These are phyloP conservation scores for Tolypocladium album DNA, from an alignment of 2,329 filamentous ascomycete genomes.

Conservation along the genomic window DNA sequence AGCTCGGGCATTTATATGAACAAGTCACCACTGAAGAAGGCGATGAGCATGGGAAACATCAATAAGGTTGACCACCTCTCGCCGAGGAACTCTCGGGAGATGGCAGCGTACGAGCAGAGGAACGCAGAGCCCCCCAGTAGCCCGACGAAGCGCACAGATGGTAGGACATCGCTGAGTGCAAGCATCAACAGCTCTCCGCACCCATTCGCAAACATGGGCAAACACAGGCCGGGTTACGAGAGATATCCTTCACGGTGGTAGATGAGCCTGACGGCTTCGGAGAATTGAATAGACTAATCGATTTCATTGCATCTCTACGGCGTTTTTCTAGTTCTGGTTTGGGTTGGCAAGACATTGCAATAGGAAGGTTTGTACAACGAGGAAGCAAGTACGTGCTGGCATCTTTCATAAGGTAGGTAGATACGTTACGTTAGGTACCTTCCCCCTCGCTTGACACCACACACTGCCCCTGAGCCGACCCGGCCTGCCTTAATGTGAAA, in stretches of 20 bases:
- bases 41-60: constrained; percentile 51
- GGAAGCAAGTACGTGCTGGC: not conserved
- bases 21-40: constrained; percentile 75
- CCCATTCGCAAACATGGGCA: constrained; percentile 27
- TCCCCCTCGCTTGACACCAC: not conserved
- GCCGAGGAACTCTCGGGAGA: constrained; percentile 50
- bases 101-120: constrained; percentile 47
- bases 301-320: not conserved
- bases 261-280: not conserved
- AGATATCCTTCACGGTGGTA: constrained; percentile 27
- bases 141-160: constrained; percentile 26
- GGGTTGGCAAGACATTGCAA: not conserved
- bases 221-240: constrained; percentile 26
- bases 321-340: not conserved
- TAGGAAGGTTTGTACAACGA: not conserved
- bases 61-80: constrained; percentile 29
- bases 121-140: constrained; percentile 25
- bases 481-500: not conserved
- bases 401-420: not conserved
- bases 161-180: constrained; percentile 13
- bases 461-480: not conserved
- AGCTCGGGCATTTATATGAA: constrained; percentile 73
- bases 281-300: not conserved
- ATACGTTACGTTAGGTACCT: no score
- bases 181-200: constrained; percentile 17